phyloP scores from a whole-genome alignment of 805 yeast genomes.

The Ogataea ramenticola region DNA sequence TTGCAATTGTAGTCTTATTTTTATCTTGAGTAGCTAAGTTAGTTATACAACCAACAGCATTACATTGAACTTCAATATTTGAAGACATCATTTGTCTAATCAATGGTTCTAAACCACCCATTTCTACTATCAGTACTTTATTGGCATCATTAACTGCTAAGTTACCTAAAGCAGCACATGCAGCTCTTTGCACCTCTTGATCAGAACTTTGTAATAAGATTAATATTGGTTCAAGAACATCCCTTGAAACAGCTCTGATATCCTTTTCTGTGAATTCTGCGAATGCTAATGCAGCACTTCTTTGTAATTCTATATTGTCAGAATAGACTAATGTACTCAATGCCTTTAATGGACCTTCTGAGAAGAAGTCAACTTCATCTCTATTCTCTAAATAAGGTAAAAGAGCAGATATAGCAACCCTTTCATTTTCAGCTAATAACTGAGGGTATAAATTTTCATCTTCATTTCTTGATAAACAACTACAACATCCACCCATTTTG shows the following conservation, averaged over 20 bases:
- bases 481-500: slow-evolving; percentile 47
- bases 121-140: slow-evolving; percentile 86
- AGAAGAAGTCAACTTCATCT: slow-evolving; percentile 82
- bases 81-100: slow-evolving; percentile 97
- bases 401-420: slow-evolving; percentile 90
- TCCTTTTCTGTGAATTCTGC: slow-evolving; percentile 98
- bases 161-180: slow-evolving; percentile 98
- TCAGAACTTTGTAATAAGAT: slow-evolving; percentile 81
- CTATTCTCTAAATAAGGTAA: slow-evolving; percentile 86
- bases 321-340: slow-evolving; percentile 89
- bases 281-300: slow-evolving; percentile 96
- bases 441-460: slow-evolving; percentile 66
- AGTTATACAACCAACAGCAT: slow-evolving; percentile 98
- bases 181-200: slow-evolving; percentile 95
- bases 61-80: slow-evolving; percentile 97
- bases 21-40: slow-evolving; percentile 97
- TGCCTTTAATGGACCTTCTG: slow-evolving; percentile 80
- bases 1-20: slow-evolving; percentile 92
- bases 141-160: slow-evolving; percentile 95
- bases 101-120: slow-evolving; percentile 96
- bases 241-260: slow-evolving; percentile 82
- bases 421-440: slow-evolving; percentile 86
- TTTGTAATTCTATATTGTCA: slow-evolving; percentile 88
- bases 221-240: slow-evolving; percentile 88
- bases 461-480: slow-evolving; percentile 35